Base-by-base conservation (phyloP, 2,329 filamentous ascomycete species). In the Arthrinium phaeospermum region DNA sequence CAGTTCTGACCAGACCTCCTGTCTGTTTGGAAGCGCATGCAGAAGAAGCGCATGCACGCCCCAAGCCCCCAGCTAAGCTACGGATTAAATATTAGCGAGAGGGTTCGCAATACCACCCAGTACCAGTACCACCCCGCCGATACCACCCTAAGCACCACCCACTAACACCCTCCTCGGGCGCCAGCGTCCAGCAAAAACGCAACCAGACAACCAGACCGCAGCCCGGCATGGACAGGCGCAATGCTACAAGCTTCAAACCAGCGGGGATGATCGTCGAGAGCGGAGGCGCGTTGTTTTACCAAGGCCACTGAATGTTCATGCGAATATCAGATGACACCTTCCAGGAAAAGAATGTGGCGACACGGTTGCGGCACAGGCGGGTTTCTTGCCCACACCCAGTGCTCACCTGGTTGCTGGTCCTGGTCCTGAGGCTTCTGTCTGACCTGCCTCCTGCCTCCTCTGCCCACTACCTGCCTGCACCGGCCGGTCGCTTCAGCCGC, bases 281-380 rank as follows among this genome's bases (percentile, higher is more conserved):
- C 57, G 22, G 57, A 64, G 57, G 57, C 57, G 57, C n/a, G 8
- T 64, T 64, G 57, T 64, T 64, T 64, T 64, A 64, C 57, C 57
- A 64, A 64, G 53, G 30, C 53, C 53, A 61, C 30, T 41, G 34
- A 64, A 64, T 64, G 57, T 64, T 64, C 34, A 64, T 64, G 57
- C 57, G 22, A 13, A 64, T 64, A 64, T 64, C 57, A 64, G 57
- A 64, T 64, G 57, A 64, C 57, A 64, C 57, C 57, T 64, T 41
- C 57, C 57, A 37, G n/a, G 34, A 64, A 64, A n/a, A 41, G 34
- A 64, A n/a, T 41, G 57, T 41, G 53, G 53, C 27, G 7, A 34
- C 24, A 19, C 4, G 16, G 19, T 14, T 14, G 53, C 53, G 19
- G 53, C 30, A 13, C 30, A 37, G 53, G 19, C 16, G 19, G 53